Conservation (phyloP, 2,329 filamentous ascomycete species). For the Beauveria caledonica region DNA sequence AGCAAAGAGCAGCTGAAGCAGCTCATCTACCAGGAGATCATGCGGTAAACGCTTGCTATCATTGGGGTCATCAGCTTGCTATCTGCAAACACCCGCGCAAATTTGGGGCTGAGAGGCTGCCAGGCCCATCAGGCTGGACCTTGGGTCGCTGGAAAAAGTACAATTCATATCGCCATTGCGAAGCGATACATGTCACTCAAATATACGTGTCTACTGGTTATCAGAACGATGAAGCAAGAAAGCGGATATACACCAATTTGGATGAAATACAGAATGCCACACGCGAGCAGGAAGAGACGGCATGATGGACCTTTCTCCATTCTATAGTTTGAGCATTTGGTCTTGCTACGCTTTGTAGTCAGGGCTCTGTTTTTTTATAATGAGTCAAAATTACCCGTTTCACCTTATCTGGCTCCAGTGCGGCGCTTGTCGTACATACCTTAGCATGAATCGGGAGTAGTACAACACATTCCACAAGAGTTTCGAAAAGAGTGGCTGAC, state of each 20-base stretch:
- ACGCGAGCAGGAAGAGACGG: not conserved
- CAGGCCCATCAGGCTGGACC: constrained; percentile 9
- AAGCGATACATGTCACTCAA: not conserved
- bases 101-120: not conserved
- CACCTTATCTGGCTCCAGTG: not conserved
- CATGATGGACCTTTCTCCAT: not conserved
- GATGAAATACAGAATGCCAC: constrained; percentile 10
- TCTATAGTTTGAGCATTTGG: constrained; percentile 8
- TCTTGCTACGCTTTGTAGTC: not conserved
- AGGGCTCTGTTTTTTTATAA: not conserved
- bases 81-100: not conserved
- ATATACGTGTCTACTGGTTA: not conserved
- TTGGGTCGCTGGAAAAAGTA: not conserved
- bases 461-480: not conserved
- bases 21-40: constrained; percentile 97
- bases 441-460: not conserved
- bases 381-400: not conserved
- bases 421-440: too few relatives aligned
- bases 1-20: constrained; percentile 98
- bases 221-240: not conserved
- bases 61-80: not conserved
- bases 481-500: too few relatives aligned
- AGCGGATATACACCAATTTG: constrained; percentile 10
- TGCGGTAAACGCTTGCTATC: constrained; percentile 37
- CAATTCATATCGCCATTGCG: not conserved